These are phyloP conservation scores for Psilocybe cubensis DNA, from an alignment of 768 basidiomycete species.

Conservation along the genomic window DNA sequence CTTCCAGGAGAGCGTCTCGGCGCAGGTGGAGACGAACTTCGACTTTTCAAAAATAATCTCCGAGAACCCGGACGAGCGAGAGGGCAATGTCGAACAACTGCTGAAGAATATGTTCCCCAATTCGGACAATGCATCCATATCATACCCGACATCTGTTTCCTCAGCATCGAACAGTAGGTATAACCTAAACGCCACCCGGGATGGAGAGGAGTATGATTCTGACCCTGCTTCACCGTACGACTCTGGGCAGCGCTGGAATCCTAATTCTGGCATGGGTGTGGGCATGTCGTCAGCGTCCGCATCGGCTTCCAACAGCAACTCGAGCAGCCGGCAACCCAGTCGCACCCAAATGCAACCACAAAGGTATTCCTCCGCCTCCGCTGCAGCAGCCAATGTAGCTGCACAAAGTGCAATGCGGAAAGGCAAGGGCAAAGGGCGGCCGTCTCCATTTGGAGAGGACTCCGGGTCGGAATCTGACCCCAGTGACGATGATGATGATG, in stretches of 20 bases:
- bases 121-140: not conserved
- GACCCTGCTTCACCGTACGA: not conserved
- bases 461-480: constrained; percentile 3
- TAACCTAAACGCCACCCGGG: not conserved
- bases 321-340: not conserved
- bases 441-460: constrained; percentile 17
- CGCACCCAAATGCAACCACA: not conserved
- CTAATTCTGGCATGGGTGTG: not conserved
- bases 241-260: not conserved
- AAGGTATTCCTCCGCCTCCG: not conserved
- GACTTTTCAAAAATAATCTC: constrained; percentile 17
- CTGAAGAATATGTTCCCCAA: constrained; percentile 14
- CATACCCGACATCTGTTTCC: not conserved
- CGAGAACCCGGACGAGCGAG: constrained; percentile 10
- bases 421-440: constrained; percentile 1
- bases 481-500: constrained; percentile 13
- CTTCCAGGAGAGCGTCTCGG: constrained; percentile 17
- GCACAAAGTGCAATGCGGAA: not conserved
- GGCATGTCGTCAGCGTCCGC: constrained; percentile 7
- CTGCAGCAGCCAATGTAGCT: not conserved
- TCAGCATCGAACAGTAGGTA: not conserved
- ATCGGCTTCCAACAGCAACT: constrained; percentile 1
- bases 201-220: not conserved
- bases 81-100: constrained; percentile 17
- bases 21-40: constrained; percentile 13